Base-by-base conservation (phyloP, 352 stramenopile species). In the Thalassiosira livingstoniorum region DNA sequence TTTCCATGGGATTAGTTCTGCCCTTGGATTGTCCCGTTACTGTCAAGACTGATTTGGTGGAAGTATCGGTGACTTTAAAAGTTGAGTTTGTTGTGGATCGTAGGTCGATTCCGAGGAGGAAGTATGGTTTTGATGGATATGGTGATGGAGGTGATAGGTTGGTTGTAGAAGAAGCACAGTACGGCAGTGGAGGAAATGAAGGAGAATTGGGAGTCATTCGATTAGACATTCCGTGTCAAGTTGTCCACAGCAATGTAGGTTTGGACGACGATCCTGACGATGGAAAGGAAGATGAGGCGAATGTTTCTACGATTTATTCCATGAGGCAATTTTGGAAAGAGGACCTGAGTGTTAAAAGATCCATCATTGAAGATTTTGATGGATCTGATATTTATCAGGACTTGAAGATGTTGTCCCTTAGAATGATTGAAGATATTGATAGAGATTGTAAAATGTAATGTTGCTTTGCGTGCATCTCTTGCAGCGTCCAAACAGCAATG, bases 21-120 rank as follows among this genome's bases (percentile, higher is more conserved):
- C 84, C 82, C 13, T 75, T 84, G 34, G 75, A 90, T 84, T 87
- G 87, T 51, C 87, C 87, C 11, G 84, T 85, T 5, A 90, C 85
- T 47, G 53, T 94, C 4, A 75, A 85, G 32, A 93, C 90, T 0
- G 87, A 93, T 78, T 69, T 92, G 43, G 84, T 94, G 54, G 81
- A 91, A 69, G 71, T 93, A 2, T 67, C 51, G 11, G 72, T 92
- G 15, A 71, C 54, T 18, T 87, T 87, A 27, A 81, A 87, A 43
- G 66, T 94, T 2, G 90, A 94, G 70, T 91, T 94, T 60, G 87
- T 76, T 11, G 87, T 94, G 0, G 82, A 88, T 70, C 55, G 64
- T 27, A 15, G 21, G 18, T 51, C 34, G 15, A 42, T 55, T 45
- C 65, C 21, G n/a, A 35, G 39, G n/a, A 23, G 80, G 18, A 39